Base-by-base conservation (phyloP, 495 filamentous ascomycete genomes). In the Xylona heveae region DNA sequence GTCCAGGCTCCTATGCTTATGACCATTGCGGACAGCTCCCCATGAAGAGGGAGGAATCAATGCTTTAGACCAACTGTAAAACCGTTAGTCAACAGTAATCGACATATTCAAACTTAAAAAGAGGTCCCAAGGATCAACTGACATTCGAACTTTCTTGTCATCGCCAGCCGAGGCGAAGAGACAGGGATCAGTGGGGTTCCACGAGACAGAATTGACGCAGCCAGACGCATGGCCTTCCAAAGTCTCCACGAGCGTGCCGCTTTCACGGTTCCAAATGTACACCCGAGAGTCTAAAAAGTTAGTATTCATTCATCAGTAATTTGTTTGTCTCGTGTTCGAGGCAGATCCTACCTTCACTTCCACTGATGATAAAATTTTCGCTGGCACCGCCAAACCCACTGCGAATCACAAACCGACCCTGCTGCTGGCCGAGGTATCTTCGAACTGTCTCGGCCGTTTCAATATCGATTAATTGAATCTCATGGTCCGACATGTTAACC, bases 141-240 rank as follows among this genome's bases (percentile, higher is more conserved):
- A 92, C 84, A 97, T 91, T 49, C 78, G 71, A 33, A 95, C 73
- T 44, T 66, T 70, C 25, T 57, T 54, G 44, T 97, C 88, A 48
- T 97, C 88, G 3, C 88, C 85, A 37, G 78, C 83, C 7, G 81
- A 79, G 5, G 83, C 88, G 51, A 93, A 91, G 63, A 93, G 74
- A 38, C 65, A 64, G 3, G 81, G 72, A 47, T 92, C 62, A 2
- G 54, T 57, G 1, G 84, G 82, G 42, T 84, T 90, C 88, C 88
- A 97, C 5, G 77, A 64, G 21, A 91, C 77, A n/a, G 80, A 64
- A 51, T 93, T 97, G 33, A 90, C 85, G 33, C 68, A 75, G 7
- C 80, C 74, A 5, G 65, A 58, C 0, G 48, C 50, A 40, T 95
- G 85, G 0, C 72, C 84, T 9, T 74, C 66, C 12, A 93, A 55